Percentiles rank a stretch among this genome's conserved stretches.
phyloP scores from a whole-genome alignment of 1,139 yeast genomes.

The Diutina pseudorugosa region DNA sequence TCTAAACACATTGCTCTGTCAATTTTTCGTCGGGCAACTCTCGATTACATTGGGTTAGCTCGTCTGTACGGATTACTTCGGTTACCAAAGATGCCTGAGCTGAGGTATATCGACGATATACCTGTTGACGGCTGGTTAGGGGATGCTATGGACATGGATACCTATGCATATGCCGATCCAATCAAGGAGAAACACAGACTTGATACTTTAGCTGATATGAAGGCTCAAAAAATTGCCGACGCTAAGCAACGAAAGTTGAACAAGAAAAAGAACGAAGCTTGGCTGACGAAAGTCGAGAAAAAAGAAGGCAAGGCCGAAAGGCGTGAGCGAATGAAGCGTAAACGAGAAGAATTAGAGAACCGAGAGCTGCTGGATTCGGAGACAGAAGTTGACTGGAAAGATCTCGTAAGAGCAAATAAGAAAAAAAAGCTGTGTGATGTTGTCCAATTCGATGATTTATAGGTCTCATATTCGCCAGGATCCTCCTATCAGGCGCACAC shows the following conservation, averaged over 20 bases:
- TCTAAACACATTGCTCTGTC: conserved; percentile 87
- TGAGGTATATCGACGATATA: conserved; percentile 37
- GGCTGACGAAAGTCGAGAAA: conserved; percentile 62
- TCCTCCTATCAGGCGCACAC: conserved; percentile 39
- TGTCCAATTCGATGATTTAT: conserved; percentile 55
- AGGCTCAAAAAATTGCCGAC: conserved; percentile 30
- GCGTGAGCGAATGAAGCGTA: conserved; percentile 48
- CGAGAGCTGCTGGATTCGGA: conserved; percentile 35
- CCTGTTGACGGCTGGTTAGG: conserved; percentile 63
- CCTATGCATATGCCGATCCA: conserved; percentile 49
- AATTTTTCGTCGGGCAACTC: conserved; percentile 61
- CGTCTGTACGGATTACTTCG: conserved; percentile 69
- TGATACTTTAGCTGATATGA: conserved; percentile 35
- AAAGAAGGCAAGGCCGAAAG: conserved; percentile 57
- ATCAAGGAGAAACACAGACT: conserved; percentile 53
- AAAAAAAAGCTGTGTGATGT: conserved; percentile 28
- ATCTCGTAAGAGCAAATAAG: conserved; percentile 53
- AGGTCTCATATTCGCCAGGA: conserved; percentile 33
- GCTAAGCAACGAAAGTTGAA: conserved; percentile 37
- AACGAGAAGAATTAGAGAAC: conserved; percentile 51
- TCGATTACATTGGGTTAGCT: conserved; percentile 68
- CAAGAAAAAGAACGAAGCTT: conserved; percentile 51
- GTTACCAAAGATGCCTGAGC: conserved; percentile 92
- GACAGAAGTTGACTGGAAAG: conserved; percentile 77
- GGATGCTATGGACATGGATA: conserved; percentile 53